Conservation (phyloP, 768 basidiomycete genomes). For the Panaeolus papilionaceus region DNA sequence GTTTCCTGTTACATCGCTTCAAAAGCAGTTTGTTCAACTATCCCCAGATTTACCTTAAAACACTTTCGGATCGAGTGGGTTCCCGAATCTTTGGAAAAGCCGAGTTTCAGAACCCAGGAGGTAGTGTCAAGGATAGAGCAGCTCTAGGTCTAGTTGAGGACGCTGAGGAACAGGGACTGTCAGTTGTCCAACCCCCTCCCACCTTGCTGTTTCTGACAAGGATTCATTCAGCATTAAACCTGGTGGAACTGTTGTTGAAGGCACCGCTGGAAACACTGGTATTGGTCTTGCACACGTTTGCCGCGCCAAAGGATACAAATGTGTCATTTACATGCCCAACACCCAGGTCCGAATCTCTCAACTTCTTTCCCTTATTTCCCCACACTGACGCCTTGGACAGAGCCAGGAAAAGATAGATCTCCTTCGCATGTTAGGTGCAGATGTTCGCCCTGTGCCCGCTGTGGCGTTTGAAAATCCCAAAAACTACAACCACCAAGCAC, state of each 20-base stretch:
- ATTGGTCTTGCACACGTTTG: conserved; percentile 97
- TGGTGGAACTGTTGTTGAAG: conserved; percentile 98
- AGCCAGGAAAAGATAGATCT: conserved; percentile 99
- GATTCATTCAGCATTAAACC: conserved; percentile 65
- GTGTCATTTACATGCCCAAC: conserved; percentile 99
- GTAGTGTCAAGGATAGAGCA: conserved; percentile 97
- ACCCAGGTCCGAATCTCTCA: conserved; percentile 65
- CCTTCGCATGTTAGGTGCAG: conserved; percentile 95
- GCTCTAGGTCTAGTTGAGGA: conserved; percentile 87
- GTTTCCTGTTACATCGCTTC: conserved; percentile 28
- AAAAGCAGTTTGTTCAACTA: neutral
- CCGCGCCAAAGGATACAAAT: conserved; percentile 90
- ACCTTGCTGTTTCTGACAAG: conserved; percentile 6
- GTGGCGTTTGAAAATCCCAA: conserved; percentile 94
- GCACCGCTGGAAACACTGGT: conserved; percentile 98
- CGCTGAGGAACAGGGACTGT: conserved; percentile 87
- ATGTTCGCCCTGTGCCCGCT: conserved; percentile 95
- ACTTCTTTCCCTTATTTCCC: neutral
- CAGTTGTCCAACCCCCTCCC: conserved; percentile 36
- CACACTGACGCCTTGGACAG: conserved; percentile 42
- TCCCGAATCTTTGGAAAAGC: conserved; percentile 92
- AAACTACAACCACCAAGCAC: conserved; percentile 99
- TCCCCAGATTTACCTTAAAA: conserved; percentile 79
- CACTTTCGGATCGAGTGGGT: conserved; percentile 83
- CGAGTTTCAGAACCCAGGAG: conserved; percentile 98